phyloP scores from a whole-genome alignment of 257 asterid genomes.

The Nyctanthes arbortristis region DNA sequence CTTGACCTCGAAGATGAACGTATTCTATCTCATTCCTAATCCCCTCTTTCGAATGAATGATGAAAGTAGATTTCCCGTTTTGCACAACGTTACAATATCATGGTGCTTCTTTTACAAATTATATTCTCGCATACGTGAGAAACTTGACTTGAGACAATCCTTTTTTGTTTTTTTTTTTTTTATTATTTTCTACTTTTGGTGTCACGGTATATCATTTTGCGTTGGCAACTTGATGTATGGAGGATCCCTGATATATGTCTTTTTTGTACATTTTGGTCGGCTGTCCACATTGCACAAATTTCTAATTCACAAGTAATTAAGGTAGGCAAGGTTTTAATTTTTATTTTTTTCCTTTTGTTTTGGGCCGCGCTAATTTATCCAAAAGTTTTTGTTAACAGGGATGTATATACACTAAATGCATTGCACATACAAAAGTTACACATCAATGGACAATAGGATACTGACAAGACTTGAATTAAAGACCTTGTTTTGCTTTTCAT shows the following conservation, averaged over 20 bases:
- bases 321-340: neutral
- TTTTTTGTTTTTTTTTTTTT: no score
- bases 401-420: no score
- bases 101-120: no score
- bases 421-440: no score
- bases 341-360: neutral
- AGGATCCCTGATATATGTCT: neutral
- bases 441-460: no score
- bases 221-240: neutral
- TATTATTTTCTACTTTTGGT: no score
- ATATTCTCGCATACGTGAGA: no score
- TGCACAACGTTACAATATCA: neutral
- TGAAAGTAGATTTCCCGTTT: neutral
- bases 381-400: no score
- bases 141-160: no score
- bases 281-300: neutral
- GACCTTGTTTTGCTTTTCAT: no score
- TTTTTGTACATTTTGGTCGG: neutral
- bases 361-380: neutral
- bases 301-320: neutral
- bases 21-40: conserved; percentile 26
- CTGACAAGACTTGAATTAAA: no score
- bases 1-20: conserved; percentile 31
- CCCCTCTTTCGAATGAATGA: neutral
- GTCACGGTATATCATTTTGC: no score